Evolutionary conservation across 129 eudicot genomes (phyloP).

Genomic region (Chrysanthemum seticuspe): DNA sequence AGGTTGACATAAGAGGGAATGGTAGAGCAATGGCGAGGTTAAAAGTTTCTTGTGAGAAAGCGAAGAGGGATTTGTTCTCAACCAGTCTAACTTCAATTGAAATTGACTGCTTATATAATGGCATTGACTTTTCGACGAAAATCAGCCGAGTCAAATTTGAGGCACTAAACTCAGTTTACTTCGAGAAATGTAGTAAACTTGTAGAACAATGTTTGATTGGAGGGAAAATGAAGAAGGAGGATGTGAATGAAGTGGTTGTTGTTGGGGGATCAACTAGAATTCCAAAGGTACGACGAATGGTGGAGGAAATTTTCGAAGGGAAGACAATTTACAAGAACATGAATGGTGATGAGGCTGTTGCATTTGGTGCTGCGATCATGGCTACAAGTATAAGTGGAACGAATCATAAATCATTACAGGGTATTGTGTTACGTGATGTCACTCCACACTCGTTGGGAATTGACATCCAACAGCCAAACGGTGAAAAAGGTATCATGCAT

Average conservation of each 20-base stretch:
- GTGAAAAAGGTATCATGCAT: not conserved
- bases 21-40: not conserved
- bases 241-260: not conserved
- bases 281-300: not conserved
- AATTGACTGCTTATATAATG: not conserved
- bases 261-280: not conserved
- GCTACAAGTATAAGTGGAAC: not conserved
- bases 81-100: not conserved
- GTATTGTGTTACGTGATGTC: not conserved
- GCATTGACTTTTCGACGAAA: not conserved
- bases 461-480: not conserved
- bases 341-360: not conserved
- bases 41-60: not conserved
- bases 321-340: not conserved
- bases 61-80: not conserved
- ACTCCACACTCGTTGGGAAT: not conserved
- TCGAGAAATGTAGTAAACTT: not conserved
- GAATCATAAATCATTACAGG: not conserved
- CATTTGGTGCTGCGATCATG: not conserved
- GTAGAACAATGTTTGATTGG: not conserved
- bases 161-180: too few species aligned
- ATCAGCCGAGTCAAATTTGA: not conserved
- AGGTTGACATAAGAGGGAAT: not conserved
- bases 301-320: not conserved
- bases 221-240: not conserved